Evolutionary conservation across 495 filamentous ascomycete species (phyloP), one percentile per base, ranked within the genome.

Genomic region (Penicillium paradoxum): DNA sequence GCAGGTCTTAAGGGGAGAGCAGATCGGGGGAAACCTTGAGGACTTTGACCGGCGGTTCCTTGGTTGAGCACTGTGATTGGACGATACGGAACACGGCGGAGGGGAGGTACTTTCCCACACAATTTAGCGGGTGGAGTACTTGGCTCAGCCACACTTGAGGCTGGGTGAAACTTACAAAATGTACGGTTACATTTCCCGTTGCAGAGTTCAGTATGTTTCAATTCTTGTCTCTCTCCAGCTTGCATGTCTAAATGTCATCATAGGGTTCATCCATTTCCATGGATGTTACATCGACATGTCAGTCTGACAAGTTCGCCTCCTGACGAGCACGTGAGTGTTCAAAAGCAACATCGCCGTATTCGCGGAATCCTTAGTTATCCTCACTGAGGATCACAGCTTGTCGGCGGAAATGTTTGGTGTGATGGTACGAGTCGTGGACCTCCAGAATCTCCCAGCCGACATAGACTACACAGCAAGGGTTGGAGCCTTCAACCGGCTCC

Each of bases 291-390:
- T 15, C 38, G 11, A 38, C 49, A 41, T 25, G 22, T 37, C 19
- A 41, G 11, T 9, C 17, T 49, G 44, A 61, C 39, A 58, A 44
- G 47, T 55, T 73, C 74, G 42, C 85, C 83, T 45, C 38, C 18
- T 24, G 47, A 29, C 15, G 41, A 48, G 44, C 45, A n/a, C 48
- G 51, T 51, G 52, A 58, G 32, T 59, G 30, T 29, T 8, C 22
- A 42, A 65, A 61, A 27, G 43, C 48, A 22, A 65, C 49, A 55
- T 65, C 60, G 10, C 58, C 57, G 57, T 63, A 62, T 50, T 60
- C 51, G 38, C 57, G 48, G 45, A 53, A 60, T 37, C 60, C 58
- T 21, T 34, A 18, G 25, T 68, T 64, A 37, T 62, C 54, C 50
- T 56, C 46, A 11, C 53, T 49, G 19, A 64, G 49, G 13, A 66